phyloP scores from a whole-genome alignment of 768 basidiomycete species.

The Ramaria sp. region DNA sequence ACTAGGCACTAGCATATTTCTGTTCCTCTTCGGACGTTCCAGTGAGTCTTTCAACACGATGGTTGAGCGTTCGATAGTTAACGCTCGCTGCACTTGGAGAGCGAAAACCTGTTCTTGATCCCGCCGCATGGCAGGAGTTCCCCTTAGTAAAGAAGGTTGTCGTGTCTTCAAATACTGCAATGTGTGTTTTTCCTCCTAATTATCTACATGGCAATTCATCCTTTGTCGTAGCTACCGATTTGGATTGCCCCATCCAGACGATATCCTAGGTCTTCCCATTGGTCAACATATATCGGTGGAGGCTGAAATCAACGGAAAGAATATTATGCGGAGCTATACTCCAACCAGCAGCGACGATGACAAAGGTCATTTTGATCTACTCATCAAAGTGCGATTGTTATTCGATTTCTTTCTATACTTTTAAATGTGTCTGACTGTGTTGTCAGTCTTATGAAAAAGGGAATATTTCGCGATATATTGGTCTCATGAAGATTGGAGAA shows the following conservation, averaged over 20 bases:
- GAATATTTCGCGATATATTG: conserved; percentile 86
- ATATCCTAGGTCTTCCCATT: conserved; percentile 85
- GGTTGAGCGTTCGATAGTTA: not conserved
- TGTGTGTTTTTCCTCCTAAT: conserved; percentile 38
- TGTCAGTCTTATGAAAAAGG: conserved; percentile 89
- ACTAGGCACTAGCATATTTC: conserved; percentile 38
- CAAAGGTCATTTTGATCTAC: conserved; percentile 86
- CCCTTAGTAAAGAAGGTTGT: conserved; percentile 69
- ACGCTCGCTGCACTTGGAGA: conserved; percentile 26
- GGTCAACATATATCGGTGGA: conserved; percentile 93
- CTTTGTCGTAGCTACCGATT: conserved; percentile 74
- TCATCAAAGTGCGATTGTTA: conserved; percentile 68
- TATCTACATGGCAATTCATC: conserved; percentile 1
- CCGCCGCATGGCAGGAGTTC: conserved; percentile 73
- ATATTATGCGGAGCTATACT: conserved; percentile 86
- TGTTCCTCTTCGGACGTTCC: conserved; percentile 33
- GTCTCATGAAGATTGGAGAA: conserved; percentile 77
- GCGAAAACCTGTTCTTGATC: conserved; percentile 60
- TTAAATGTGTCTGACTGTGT: not conserved
- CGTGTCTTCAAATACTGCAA: conserved; percentile 92
- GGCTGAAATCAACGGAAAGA: conserved; percentile 87
- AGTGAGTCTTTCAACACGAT: conserved; percentile 27
- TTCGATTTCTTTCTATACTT: not conserved
- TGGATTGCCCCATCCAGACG: conserved; percentile 58
- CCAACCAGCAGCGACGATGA: conserved; percentile 92